Percentiles rank a stretch among this genome's conserved stretches.
Evolutionary conservation across 306 rosid genomes (phyloP).

Genomic region (Quillaja saponaria): DNA sequence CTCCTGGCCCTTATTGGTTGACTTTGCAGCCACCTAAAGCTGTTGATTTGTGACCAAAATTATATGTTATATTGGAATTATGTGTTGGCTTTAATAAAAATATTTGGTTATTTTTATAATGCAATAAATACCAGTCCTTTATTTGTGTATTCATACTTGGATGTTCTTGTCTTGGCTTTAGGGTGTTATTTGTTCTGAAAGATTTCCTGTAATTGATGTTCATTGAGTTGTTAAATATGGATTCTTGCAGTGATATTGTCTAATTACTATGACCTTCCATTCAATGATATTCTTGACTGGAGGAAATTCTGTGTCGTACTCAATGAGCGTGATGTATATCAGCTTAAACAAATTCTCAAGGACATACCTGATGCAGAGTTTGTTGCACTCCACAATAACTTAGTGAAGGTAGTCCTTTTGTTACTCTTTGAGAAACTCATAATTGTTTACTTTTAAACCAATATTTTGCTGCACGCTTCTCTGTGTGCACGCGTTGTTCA

Average conservation of each 20-base stretch:
- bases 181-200: conserved; percentile 15
- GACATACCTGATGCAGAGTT: conserved; percentile 64
- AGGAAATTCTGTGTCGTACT: conserved; percentile 74
- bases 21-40: background rate
- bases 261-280: conserved; percentile 90
- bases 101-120: background rate
- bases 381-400: conserved; percentile 64
- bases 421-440: background rate
- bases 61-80: conserved; percentile 17
- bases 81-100: conserved; percentile 10
- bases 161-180: conserved; percentile 22
- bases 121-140: too few relatives aligned
- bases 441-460: background rate
- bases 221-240: conserved; percentile 31
- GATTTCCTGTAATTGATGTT: conserved; percentile 25
- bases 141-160: background rate
- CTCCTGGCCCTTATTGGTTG: too few relatives aligned
- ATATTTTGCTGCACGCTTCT: background rate
- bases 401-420: conserved; percentile 63
- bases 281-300: conserved; percentile 95
- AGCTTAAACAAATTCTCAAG: conserved; percentile 82
- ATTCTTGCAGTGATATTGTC: conserved; percentile 83
- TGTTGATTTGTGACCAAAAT: background rate
- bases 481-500: background rate
- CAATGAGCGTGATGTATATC: conserved; percentile 78